Evolutionary conservation across 139 green algal species (phyloP).

Genomic region (Spirogloea muscicola): DNA sequence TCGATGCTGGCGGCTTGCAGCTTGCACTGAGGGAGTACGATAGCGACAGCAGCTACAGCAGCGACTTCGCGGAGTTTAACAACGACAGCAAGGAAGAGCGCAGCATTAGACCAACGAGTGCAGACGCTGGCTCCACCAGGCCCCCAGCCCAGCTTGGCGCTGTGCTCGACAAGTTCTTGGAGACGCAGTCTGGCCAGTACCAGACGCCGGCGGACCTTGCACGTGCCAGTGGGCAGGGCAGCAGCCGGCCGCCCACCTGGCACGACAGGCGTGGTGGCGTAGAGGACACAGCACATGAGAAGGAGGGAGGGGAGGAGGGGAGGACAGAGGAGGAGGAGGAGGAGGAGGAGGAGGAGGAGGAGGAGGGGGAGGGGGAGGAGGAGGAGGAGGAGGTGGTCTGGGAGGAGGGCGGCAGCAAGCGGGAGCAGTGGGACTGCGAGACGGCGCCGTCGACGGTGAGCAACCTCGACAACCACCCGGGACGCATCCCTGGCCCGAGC

Average conservation of each 20-base stretch:
- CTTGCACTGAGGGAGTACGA: conserved; percentile 61
- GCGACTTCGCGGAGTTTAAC: conserved; percentile 68
- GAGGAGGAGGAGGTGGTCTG: conserved; percentile 21
- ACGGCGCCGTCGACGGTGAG: conserved; percentile 69
- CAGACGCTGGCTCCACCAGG: conserved; percentile 26
- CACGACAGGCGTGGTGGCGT: too few relatives aligned
- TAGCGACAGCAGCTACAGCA: too few relatives aligned
- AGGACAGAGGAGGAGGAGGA: conserved; percentile 1
- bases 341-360: conserved; percentile 3
- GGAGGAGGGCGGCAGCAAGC: conserved; percentile 19
- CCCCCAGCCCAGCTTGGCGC: conserved; percentile 49
- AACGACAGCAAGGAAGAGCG: conserved; percentile 45
- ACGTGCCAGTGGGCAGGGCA: not conserved
- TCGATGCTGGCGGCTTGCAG: conserved; percentile 5
- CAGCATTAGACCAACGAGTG: too few relatives aligned
- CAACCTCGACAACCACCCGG: conserved; percentile 82
- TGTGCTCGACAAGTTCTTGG: conserved; percentile 76
- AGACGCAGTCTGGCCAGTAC: not conserved
- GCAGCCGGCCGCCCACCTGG: not conserved
- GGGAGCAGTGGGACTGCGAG: conserved; percentile 85
- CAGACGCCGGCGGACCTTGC: not conserved
- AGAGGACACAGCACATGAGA: not conserved
- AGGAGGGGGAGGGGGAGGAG: conserved; percentile 20
- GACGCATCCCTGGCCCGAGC: conserved; percentile 51
- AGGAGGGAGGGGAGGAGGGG: not conserved